These are phyloP conservation scores for Dactylonectria estremocensis DNA, from an alignment of 2,329 filamentous ascomycete species.

Conservation along the genomic window DNA sequence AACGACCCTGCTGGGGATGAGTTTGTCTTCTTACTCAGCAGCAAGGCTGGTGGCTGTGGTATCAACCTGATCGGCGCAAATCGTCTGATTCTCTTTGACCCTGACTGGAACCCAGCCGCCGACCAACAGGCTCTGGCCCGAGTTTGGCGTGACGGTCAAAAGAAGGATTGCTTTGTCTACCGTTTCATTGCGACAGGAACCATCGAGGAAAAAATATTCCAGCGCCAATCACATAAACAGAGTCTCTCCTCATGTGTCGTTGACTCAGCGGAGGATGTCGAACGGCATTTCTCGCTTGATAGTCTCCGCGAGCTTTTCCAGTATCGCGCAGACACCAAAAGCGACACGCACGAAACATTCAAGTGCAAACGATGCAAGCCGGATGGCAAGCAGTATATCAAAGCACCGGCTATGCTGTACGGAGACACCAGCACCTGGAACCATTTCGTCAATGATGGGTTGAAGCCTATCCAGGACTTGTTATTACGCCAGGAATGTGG, in stretches of 20 bases:
- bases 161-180: slow-evolving; percentile 99
- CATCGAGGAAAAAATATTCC: slow-evolving; percentile 99
- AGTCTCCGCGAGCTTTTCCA: slow-evolving; percentile 94
- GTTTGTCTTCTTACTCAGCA: slow-evolving; percentile 96
- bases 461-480: slow-evolving; percentile 91
- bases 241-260: slow-evolving; percentile 96
- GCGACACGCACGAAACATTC: slow-evolving; percentile 98
- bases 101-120: slow-evolving; percentile 97
- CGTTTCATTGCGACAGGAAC: slow-evolving; percentile 99
- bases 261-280: slow-evolving; percentile 95
- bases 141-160: slow-evolving; percentile 99
- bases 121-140: slow-evolving; percentile 97
- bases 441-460: slow-evolving; percentile 87
- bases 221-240: slow-evolving; percentile 98
- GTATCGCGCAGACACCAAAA: slow-evolving; percentile 86
- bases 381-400: slow-evolving; percentile 88
- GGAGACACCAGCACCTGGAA: slow-evolving; percentile 99
- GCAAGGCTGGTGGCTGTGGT: slow-evolving; percentile 96
- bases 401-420: slow-evolving; percentile 95
- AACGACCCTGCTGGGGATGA: slow-evolving; percentile 93
- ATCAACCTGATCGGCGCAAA: slow-evolving; percentile 97
- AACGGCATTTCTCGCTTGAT: slow-evolving; percentile 95
- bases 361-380: slow-evolving; percentile 96
- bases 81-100: slow-evolving; percentile 94
- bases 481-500: slow-evolving; percentile 87